phyloP scores from a whole-genome alignment of 116 monocot genomes.

The Trichopus zeylanicus region DNA sequence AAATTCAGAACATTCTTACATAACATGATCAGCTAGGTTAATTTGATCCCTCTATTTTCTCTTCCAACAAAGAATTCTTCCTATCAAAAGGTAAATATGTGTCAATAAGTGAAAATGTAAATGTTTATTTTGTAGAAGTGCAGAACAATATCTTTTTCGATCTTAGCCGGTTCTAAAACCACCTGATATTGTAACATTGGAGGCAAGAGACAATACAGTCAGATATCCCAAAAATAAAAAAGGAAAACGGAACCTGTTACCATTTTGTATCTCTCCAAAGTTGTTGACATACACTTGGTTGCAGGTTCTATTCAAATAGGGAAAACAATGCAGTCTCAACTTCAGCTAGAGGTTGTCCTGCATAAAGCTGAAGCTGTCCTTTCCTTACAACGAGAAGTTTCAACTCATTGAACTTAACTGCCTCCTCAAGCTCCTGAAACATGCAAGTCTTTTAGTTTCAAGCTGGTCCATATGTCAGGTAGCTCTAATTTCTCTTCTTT shows the following conservation, averaged over 20 bases:
- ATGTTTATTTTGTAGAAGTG: too few species aligned
- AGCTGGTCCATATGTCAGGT: not conserved
- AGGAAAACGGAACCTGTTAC: not conserved
- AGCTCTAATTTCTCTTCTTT: not conserved
- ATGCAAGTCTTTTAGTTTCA: not conserved
- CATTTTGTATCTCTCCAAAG: not conserved
- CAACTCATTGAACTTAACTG: slow-evolving; percentile 16
- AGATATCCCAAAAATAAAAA: not conserved
- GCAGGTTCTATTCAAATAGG: not conserved
- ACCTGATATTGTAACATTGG: not conserved
- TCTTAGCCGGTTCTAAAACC: not conserved
- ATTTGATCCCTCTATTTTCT: too few species aligned
- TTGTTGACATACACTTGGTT: not conserved
- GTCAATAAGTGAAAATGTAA: too few species aligned
- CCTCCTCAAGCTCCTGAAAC: slow-evolving; percentile 56
- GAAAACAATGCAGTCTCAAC: slow-evolving; percentile 51
- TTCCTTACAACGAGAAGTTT: slow-evolving; percentile 50
- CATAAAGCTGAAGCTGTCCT: slow-evolving; percentile 57
- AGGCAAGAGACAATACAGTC: not conserved
- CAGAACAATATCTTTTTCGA: not conserved
- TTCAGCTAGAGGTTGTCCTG: slow-evolving; percentile 61
- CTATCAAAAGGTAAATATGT: too few species aligned
- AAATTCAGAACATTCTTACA: too few species aligned
- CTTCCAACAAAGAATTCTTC: too few species aligned
- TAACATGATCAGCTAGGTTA: too few species aligned